Base-by-base conservation (phyloP, 177 flowering plant genomes). In the Tripterygium wilfordii region DNA sequence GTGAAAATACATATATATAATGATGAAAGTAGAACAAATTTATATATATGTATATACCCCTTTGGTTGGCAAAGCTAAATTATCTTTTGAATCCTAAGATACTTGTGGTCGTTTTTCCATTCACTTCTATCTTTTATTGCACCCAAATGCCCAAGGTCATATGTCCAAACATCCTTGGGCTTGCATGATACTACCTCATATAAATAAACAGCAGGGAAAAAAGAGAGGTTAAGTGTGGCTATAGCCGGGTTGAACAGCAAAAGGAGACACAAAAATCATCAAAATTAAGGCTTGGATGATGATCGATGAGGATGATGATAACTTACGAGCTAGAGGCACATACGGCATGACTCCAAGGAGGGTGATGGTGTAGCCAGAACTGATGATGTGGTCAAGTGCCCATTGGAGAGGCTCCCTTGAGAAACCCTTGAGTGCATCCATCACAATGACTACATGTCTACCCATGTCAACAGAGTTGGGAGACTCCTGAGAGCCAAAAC, bases 331-430 rank as follows among this genome's bases (percentile, higher is more conserved):
- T 1, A 53, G 17, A 14, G 37, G 37, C 0, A 53, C 8, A 49
- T 49, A 53, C 0, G 57, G 57, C 33, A 53, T 33, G 57, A 43
- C 31, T 1, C 49, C 42, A 5, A 53, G 57, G 0, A 53, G 30
- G 25, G 57, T 53, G 32, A 53, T 27, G n/a, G 33, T 53, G 5
- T 18, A 53, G 8, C 15, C 22, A 1, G 38, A 9, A 0, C 2
- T n/a, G n/a, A 43, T 17, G 24, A 53, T 21, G 25, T 53, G 26
- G 10, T 43, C 36, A 8, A 53, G 35, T 15, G 49, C 47, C 57
- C 57, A 53, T 15, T 23, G 1, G 25, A 53, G 49, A 0, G 42
- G 49, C 16, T 29, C 40, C 41, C 10, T 8, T 2, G 41, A 22
- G 26, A 53, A 53, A 19, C 12, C 49, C 14, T 18, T 43, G 24